phyloP scores from a whole-genome alignment of 2,329 filamentous ascomycete genomes.

The Beauveria brongniartii region DNA sequence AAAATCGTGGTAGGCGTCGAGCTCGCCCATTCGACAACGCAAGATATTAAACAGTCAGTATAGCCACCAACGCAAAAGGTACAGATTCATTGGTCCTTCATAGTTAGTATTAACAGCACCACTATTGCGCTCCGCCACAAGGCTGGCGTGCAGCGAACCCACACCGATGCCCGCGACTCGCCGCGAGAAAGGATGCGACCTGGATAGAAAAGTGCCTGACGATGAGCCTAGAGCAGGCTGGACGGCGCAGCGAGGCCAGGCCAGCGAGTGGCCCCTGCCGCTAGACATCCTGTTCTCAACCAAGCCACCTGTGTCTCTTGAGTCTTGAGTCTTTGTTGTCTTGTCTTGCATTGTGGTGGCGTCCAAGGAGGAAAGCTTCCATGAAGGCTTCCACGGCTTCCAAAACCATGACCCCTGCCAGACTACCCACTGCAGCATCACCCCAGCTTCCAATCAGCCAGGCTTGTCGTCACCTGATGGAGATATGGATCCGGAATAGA shows the following conservation, averaged over 20 bases:
- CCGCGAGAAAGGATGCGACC: neutral
- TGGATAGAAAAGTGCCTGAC: constrained; percentile 6
- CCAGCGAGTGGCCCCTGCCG: neutral
- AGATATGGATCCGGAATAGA: constrained; percentile 1
- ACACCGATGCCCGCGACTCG: neutral
- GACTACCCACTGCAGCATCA: neutral
- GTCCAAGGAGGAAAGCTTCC: constrained; percentile 7
- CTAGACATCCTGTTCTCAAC: neutral
- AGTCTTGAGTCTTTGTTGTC: neutral
- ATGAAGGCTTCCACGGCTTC: constrained; percentile 4
- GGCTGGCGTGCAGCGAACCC: neutral
- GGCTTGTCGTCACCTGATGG: constrained; percentile 5
- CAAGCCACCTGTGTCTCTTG: constrained; percentile 1
- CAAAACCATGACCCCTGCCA: neutral
- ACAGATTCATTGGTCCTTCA: neutral
- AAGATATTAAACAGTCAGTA: neutral
- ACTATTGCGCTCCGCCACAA: constrained; percentile 8
- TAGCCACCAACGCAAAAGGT: constrained; percentile 1
- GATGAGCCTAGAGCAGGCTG: neutral
- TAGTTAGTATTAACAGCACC: neutral
- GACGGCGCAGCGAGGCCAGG: neutral
- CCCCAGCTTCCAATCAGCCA: neutral
- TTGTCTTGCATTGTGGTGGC: neutral
- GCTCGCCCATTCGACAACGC: neutral
- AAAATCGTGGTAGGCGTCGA: neutral